Evolutionary conservation across 2,329 filamentous ascomycete species (phyloP), one percentile per base, ranked within the genome.

Genomic region (Penicillium paneum): DNA sequence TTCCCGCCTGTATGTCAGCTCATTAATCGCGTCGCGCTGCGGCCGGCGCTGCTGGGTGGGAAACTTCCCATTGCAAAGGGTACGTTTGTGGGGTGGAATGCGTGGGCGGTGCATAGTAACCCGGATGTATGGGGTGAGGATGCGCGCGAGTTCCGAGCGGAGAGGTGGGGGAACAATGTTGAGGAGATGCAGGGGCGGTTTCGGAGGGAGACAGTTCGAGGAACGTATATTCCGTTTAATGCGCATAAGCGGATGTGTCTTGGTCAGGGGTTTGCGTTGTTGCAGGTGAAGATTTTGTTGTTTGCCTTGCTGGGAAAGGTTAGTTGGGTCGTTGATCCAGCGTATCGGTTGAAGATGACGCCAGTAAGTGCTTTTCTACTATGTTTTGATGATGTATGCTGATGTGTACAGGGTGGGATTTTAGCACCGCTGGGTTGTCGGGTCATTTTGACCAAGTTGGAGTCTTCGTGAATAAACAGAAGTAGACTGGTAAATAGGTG

Each of bases 1-100:
- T 79, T 76, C 52, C 79, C 79, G 0, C 78, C 79, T 8, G 75
- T 81, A 47, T 74, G 71, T 0, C 78, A 81, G 54, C 68, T 81
- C 39, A 76, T 81, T 58, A 81, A 81, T 50, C 72, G 78, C 6
- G 71, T 72, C 4, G 72, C 71, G 0, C 47, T 57, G 3, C 57
- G 60, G 2, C 62, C 71, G 0, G 65, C 69, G 12, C 56, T 64
- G 24, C 58, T 70, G 2, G 66, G 64, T 6, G 58, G 58, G 1
- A 45, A 58, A 5, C 60, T 76, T n/a, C 51, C 62, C 2, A 66
- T 76, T 13, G 71, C 72, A 1, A 58, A 59, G 41, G 71, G 70
- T 5, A 76, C 72, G 1, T 77, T 72, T 55, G 60, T 76, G 3
- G 75, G 74, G 11, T 77, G 74, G 60, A 73, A 75, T 54, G 69